Percentiles rank a stretch among this genome's conserved stretches.
Conservation (phyloP, 164 flowering plant genomes). For the Vitis amurensis region DNA sequence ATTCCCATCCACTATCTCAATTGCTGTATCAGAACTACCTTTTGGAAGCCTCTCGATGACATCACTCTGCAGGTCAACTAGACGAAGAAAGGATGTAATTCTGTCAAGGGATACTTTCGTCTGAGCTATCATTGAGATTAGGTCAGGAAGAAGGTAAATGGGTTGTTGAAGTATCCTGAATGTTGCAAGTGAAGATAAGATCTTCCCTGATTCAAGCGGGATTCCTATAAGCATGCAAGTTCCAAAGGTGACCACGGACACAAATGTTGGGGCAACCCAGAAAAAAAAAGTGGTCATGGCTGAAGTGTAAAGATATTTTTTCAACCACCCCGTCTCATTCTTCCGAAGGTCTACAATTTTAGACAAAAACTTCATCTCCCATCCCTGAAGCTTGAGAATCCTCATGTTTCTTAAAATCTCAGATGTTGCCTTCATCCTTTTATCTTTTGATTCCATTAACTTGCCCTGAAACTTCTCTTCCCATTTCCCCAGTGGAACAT, state of each 20-base stretch:
- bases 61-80: conserved; percentile 52
- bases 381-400: conserved; percentile 77
- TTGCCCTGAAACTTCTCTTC: conserved; percentile 53
- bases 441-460: conserved; percentile 71
- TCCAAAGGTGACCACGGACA: conserved; percentile 62
- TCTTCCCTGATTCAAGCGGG: conserved; percentile 69
- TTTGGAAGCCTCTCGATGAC: conserved; percentile 45
- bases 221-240: conserved; percentile 54
- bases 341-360: conserved; percentile 52
- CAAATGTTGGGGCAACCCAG: conserved; percentile 67
- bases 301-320: conserved; percentile 44
- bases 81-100: conserved; percentile 58
- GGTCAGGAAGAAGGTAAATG: conserved; percentile 63
- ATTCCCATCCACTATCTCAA: conserved; percentile 56
- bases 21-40: conserved; percentile 43
- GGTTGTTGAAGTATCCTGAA: conserved; percentile 71
- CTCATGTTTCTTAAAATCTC: conserved; percentile 80
- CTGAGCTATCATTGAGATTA: conserved; percentile 63
- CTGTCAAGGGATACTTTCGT: conserved; percentile 78
- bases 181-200: conserved; percentile 78
- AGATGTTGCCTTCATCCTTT: conserved; percentile 70
- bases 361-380: conserved; percentile 77
- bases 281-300: conserved; percentile 48
- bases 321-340: conserved; percentile 57
- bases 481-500: conserved; percentile 52